phyloP scores from a whole-genome alignment of 2,329 filamentous ascomycete species.

The Ambrosiella cleistominuta region DNA sequence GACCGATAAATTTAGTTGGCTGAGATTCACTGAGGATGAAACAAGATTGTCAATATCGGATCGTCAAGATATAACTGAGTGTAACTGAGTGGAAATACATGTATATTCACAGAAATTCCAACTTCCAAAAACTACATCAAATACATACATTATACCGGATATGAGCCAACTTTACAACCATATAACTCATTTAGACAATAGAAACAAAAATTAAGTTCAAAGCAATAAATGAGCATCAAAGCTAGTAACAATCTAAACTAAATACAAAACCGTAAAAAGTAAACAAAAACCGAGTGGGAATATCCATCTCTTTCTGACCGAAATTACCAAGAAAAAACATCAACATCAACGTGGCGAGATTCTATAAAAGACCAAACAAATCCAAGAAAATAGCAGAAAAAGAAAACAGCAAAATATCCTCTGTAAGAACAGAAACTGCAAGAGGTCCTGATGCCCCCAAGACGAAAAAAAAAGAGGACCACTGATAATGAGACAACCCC shows the following conservation, averaged over 20 bases:
- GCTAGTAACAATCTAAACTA: not conserved
- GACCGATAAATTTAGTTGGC: not conserved
- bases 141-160: not conserved
- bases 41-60: not conserved
- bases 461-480: not conserved
- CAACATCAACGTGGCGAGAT: not conserved
- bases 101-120: too few species aligned
- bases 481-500: not conserved
- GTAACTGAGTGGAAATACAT: too few species aligned
- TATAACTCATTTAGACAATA: not conserved
- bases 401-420: not conserved
- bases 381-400: not conserved
- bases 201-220: not conserved
- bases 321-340: not conserved
- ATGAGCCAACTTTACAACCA: not conserved
- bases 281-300: not conserved
- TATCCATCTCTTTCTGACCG: not conserved
- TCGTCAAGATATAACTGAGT: not conserved
- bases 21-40: not conserved
- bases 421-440: constrained; percentile 1
- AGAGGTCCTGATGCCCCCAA: not conserved
- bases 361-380: not conserved
- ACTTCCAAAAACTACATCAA: too few species aligned
- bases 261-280: not conserved
- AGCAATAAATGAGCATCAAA: not conserved